phyloP scores from a whole-genome alignment of 805 yeast genomes.

The Lachancea waltii region DNA sequence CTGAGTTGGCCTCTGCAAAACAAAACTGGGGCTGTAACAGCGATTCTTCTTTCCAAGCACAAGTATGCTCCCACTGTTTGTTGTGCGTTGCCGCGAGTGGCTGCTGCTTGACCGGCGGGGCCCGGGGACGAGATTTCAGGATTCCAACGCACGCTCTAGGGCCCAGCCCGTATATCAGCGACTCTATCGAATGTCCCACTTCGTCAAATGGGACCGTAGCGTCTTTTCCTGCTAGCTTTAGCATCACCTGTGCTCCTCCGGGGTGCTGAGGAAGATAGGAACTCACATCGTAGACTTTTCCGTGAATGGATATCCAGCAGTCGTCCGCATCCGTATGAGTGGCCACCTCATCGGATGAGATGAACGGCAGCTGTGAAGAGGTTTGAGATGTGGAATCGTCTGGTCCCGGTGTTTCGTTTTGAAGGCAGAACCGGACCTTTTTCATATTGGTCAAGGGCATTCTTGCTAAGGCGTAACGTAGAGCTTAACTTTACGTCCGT shows the following conservation, averaged over 20 bases:
- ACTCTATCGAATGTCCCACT: conserved; percentile 28
- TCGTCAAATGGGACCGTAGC: conserved; percentile 25
- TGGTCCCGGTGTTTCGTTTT: background rate
- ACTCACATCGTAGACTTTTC: conserved; percentile 20
- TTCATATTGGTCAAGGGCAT: background rate
- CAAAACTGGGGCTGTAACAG: background rate
- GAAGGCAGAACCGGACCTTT: conserved; percentile 5
- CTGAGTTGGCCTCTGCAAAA: background rate
- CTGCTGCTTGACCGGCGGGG: background rate
- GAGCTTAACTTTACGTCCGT: too few relatives aligned
- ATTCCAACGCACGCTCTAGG: conserved; percentile 48
- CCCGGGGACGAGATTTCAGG: conserved; percentile 35
- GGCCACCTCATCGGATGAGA: conserved; percentile 15
- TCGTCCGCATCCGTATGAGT: conserved; percentile 15
- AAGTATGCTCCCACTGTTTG: conserved; percentile 1
- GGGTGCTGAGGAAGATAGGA: conserved; percentile 22
- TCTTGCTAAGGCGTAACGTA: background rate
- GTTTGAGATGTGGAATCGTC: background rate
- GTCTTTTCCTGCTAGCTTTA: conserved; percentile 23
- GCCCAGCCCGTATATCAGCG: conserved; percentile 37
- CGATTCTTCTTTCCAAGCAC: conserved; percentile 1
- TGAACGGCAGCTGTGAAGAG: conserved; percentile 2
- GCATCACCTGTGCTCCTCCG: conserved; percentile 22
- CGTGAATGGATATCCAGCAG: conserved; percentile 23
- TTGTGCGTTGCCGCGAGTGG: background rate